Evolutionary conservation across 1,284 basidiomycete species (phyloP), one percentile per base, ranked within the genome.

Genomic region (Cerrena zonata): DNA sequence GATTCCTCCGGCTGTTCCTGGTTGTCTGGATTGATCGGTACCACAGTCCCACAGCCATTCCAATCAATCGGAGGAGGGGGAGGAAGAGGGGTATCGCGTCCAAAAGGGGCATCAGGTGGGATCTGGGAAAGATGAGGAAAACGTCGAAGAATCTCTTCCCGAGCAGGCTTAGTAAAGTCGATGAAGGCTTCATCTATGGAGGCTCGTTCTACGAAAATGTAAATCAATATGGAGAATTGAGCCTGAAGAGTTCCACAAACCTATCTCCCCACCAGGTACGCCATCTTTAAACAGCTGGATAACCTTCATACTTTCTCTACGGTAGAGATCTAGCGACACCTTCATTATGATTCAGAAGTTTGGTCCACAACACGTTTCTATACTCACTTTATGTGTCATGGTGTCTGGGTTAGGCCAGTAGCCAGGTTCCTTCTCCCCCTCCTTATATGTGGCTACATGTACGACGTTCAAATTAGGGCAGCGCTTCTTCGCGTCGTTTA

Each of bases 291-390:
- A 94, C 58, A 91, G 74, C 7, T 78, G 78, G n/a, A 94, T 78
- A 55, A 98, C 89, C 69, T 94, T 97, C 55, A 80, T 74, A 59
- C 89, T 92, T 69, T 99, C 95, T 48, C 89, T 78, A 15, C 95
- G 77, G 67, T 99, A 99, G 53, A 91, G 84, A 66, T 99, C 96
- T 44, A 99, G 76, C 18, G 93, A 96, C 39, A 98, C 91, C 90
- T 92, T 58, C 2, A n/a, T n/a, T n/a, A n/a, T n/a, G n/a, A n/a
- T n/a, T n/a, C n/a, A n/a, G n/a, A n/a, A n/a, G n/a, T n/a, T n/a
- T n/a, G n/a, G n/a, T n/a, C n/a, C n/a, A n/a, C n/a, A n/a, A n/a
- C n/a, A n/a, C n/a, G n/a, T 36, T 21, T 22, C 25, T 37, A 26
- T 30, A 53, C 48, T 53, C 71, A 92, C 93, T 77, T 99, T 98